Conservation (phyloP, 2,329 filamentous ascomycete genomes). For the Myotisia sp. region DNA sequence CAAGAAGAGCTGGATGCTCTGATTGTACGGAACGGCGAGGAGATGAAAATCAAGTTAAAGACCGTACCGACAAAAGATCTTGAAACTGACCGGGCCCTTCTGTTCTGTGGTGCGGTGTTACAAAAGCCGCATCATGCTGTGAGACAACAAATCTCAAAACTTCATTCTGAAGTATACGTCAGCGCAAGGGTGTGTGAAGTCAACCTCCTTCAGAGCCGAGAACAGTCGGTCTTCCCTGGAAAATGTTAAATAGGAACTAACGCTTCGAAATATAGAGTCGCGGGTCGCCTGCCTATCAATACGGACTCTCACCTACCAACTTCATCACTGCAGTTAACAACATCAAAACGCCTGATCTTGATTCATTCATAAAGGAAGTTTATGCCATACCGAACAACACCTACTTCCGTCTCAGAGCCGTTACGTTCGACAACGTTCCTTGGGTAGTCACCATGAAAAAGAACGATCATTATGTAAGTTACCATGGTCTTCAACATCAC, state of each 20-base stretch:
- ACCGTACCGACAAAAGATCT: constrained; percentile 82
- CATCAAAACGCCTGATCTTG: constrained; percentile 65
- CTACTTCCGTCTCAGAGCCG: constrained; percentile 93
- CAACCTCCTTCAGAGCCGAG: neutral
- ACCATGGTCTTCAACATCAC: constrained; percentile 88
- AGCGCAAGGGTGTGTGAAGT: constrained; percentile 48
- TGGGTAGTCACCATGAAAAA: constrained; percentile 99
- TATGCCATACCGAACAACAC: constrained; percentile 88
- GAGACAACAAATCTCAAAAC: constrained; percentile 88
- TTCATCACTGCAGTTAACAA: constrained; percentile 96
- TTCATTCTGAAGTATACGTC: constrained; percentile 94
- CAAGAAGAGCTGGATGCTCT: constrained; percentile 69
- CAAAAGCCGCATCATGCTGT: constrained; percentile 93
- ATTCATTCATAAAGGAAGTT: constrained; percentile 66
- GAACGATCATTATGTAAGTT: constrained; percentile 75
- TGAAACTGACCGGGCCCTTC: constrained; percentile 81
- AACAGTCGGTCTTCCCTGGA: no score
- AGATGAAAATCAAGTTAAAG: constrained; percentile 60
- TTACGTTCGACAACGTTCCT: constrained; percentile 95
- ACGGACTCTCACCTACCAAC: constrained; percentile 87
- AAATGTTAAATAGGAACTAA: constrained; percentile 4
- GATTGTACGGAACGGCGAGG: constrained; percentile 71
- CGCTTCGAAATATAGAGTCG: constrained; percentile 37
- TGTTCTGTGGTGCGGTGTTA: constrained; percentile 87
- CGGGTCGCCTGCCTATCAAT: constrained; percentile 74